Conservation (phyloP, 2,329 filamentous ascomycete species). For the Xylariaceae sp. region DNA sequence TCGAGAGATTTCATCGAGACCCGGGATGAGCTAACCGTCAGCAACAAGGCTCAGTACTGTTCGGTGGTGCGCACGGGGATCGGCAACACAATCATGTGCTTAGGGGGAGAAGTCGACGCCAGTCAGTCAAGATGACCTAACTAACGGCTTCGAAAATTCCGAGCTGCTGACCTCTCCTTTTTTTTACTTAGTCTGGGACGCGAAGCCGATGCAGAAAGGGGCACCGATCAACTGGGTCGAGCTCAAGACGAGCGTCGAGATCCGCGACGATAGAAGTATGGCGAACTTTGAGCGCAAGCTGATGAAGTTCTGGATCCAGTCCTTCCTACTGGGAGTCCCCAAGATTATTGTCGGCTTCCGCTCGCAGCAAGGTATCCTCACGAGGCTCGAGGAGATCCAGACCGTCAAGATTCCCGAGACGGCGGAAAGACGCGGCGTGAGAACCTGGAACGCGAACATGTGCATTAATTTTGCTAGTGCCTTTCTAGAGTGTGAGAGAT, state of each 20-base stretch:
- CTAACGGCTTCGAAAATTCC: neutral
- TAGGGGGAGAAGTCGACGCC: conserved; percentile 93
- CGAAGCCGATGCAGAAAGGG: conserved; percentile 67
- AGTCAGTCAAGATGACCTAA: conserved; percentile 51
- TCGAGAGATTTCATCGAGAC: conserved; percentile 77
- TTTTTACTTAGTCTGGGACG: conserved; percentile 73
- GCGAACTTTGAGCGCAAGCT: conserved; percentile 85
- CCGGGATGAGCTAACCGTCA: conserved; percentile 72
- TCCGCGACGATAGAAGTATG: conserved; percentile 68
- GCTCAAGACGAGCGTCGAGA: conserved; percentile 84
- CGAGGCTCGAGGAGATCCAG: conserved; percentile 74
- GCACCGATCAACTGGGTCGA: conserved; percentile 90
- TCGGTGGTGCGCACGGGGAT: conserved; percentile 90
- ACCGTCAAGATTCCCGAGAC: conserved; percentile 78
- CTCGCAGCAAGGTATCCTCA: conserved; percentile 70
- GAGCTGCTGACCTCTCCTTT: conserved; percentile 11
- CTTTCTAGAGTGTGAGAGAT: conserved; percentile 72
- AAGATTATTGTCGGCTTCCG: conserved; percentile 92
- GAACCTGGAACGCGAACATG: conserved; percentile 86
- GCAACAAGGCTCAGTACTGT: conserved; percentile 93
- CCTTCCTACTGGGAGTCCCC: conserved; percentile 88
- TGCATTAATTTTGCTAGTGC: conserved; percentile 87
- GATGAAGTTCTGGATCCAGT: conserved; percentile 96
- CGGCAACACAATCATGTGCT: conserved; percentile 71
- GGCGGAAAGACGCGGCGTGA: conserved; percentile 66